These are phyloP conservation scores for Marsdenia floribunda DNA, from an alignment of 257 asterid genomes.

Conservation along the genomic window DNA sequence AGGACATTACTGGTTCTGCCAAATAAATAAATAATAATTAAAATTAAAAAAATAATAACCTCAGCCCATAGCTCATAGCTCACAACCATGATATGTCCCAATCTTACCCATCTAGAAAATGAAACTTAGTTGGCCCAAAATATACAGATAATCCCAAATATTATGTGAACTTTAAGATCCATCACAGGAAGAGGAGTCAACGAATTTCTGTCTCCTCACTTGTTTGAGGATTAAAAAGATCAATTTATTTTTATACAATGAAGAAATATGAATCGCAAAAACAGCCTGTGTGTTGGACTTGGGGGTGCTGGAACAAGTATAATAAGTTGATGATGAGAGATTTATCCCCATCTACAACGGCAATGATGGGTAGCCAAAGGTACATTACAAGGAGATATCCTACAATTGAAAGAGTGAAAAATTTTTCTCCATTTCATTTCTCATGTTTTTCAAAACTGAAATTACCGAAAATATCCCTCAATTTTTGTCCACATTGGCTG, in stretches of 20 bases:
- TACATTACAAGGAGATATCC: too few relatives aligned
- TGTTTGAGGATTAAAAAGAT: neutral
- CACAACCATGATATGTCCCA: too few relatives aligned
- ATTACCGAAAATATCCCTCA: too few relatives aligned
- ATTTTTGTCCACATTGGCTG: too few relatives aligned
- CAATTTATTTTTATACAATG: neutral
- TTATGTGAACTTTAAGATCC: neutral
- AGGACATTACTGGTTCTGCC: too few relatives aligned
- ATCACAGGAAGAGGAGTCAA: neutral
- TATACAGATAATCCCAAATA: neutral
- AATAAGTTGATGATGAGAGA: conserved; percentile 4
- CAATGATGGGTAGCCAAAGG: neutral
- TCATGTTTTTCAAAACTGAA: too few relatives aligned
- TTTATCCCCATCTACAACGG: neutral
- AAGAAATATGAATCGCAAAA: neutral
- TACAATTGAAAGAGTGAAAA: too few relatives aligned
- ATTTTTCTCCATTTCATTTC: too few relatives aligned
- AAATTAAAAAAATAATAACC: too few relatives aligned
- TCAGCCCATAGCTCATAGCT: too few relatives aligned
- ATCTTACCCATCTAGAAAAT: neutral
- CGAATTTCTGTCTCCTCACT: neutral
- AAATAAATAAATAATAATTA: too few relatives aligned
- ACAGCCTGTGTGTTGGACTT: neutral
- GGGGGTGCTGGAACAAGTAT: neutral
- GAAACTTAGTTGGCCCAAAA: neutral